Percentiles rank a stretch among this genome's conserved stretches.
Conservation (phyloP, 257 asterid species). For the Rauvolfia tetraphylla region DNA sequence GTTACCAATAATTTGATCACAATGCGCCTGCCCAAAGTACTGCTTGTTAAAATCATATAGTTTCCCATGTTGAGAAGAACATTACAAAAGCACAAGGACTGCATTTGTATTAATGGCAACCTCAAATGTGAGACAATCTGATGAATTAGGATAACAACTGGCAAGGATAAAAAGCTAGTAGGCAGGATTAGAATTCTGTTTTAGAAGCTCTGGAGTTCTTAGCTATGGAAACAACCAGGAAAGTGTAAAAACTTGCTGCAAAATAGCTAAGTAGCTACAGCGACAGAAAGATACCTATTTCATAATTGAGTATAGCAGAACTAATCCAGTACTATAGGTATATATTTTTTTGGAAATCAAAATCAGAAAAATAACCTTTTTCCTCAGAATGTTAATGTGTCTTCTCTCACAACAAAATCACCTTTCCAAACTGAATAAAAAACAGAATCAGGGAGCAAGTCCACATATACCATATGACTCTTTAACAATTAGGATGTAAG, state of each 20-base stretch:
- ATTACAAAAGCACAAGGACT: neutral
- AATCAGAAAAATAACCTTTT: no score
- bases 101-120: neutral
- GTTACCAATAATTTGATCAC: slow-evolving; percentile 94
- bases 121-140: no score
- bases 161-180: no score
- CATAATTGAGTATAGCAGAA: neutral
- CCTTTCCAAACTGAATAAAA: no score
- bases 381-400: no score
- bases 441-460: no score
- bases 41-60: slow-evolving; percentile 4
- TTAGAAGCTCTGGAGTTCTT: neutral
- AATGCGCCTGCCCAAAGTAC: slow-evolving; percentile 70
- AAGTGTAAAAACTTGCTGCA: neutral
- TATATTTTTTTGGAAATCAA: no score
- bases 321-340: neutral
- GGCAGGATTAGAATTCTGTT: neutral
- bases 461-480: no score
- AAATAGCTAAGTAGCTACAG: neutral
- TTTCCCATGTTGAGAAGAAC: neutral
- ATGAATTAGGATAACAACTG: no score
- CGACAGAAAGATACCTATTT: no score
- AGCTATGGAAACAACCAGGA: neutral
- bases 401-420: no score
- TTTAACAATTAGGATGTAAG: neutral